Evolutionary conservation across 805 yeast genomes (phyloP), one percentile per base, ranked within the genome.

Genomic region (Pichia pseudocactophila): DNA sequence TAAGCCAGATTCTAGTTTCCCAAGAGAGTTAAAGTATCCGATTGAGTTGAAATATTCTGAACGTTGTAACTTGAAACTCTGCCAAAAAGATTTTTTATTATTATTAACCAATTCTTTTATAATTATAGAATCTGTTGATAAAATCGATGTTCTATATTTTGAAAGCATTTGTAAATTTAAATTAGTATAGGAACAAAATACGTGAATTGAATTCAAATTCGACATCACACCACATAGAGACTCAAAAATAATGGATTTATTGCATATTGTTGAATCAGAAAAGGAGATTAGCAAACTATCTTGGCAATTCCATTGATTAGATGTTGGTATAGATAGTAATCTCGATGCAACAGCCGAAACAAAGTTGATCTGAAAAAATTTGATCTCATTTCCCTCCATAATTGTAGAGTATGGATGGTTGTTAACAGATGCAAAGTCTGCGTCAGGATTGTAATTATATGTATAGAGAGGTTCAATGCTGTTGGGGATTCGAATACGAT

Each of bases 21-120:
- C 70, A 12, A 60, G 42, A 10, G 51, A 48, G 26, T 65, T 65
- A 48, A 75, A 70, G 2, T 75, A 66, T 4, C 81, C 81, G 34
- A 68, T 63, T 10, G 78, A 64, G 18, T 77, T 61, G 30, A 74
- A 60, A 19, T 62, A 63, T 33, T 61, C 61, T 2, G 73, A 61
- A 48, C 70, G 62, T 9, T 62, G 53, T n/a, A 36, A 59, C 43
- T 42, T 57, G 49, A 44, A 55, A 47, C 15, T 66, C 20, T 35
- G 43, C 53, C 16, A 59, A 50, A 7, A 58, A 2, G 16, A 51
- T 27, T 15, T 52, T 16, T 25, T 48, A 39, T 8, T 47, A 16
- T 32, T 40, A 8, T 50, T 47, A 22, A 67, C 37, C 7, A 63
- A 28, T 6, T 41, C 25, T 36, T 46, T 41, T 40, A 66, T 44